These are phyloP conservation scores for Pleurotus tuber-regium DNA, from an alignment of 768 basidiomycete species.

Conservation along the genomic window DNA sequence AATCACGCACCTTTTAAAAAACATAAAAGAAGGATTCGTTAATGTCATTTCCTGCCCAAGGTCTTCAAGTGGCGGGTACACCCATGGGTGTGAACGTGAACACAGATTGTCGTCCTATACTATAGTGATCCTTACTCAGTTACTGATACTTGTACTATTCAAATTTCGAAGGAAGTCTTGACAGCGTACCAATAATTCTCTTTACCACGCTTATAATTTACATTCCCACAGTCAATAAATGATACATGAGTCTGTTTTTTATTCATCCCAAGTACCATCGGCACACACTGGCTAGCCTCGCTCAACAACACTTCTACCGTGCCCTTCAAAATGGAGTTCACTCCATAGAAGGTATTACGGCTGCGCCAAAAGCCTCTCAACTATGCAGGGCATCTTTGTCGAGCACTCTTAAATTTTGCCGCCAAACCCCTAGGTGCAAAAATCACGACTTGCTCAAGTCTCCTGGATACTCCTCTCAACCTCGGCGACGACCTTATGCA, in stretches of 20 bases:
- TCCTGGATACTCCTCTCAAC: too few relatives aligned
- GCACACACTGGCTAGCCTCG: slow-evolving; percentile 7
- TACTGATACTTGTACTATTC: too few relatives aligned
- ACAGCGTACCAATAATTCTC: too few relatives aligned
- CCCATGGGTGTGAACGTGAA: too few relatives aligned
- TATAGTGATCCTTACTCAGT: too few relatives aligned
- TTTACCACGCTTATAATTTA: too few relatives aligned
- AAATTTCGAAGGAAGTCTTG: too few relatives aligned
- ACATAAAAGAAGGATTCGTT: too few relatives aligned
- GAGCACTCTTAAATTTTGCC: neutral
- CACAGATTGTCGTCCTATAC: too few relatives aligned
- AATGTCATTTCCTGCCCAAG: too few relatives aligned
- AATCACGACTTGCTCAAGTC: neutral
- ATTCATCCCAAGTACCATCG: neutral
- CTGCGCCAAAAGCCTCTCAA: neutral
- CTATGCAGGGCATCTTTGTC: neutral
- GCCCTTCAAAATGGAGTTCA: neutral
- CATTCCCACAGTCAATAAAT: neutral
- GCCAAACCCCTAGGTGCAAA: neutral
- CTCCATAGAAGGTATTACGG: neutral
- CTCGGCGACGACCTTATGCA: neutral
- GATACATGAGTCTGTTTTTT: neutral
- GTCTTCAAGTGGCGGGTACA: too few relatives aligned
- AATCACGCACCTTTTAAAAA: too few relatives aligned
- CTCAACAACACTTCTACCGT: neutral